Base-by-base conservation (phyloP, 305 asterid species). In the Andrographis paniculata region DNA sequence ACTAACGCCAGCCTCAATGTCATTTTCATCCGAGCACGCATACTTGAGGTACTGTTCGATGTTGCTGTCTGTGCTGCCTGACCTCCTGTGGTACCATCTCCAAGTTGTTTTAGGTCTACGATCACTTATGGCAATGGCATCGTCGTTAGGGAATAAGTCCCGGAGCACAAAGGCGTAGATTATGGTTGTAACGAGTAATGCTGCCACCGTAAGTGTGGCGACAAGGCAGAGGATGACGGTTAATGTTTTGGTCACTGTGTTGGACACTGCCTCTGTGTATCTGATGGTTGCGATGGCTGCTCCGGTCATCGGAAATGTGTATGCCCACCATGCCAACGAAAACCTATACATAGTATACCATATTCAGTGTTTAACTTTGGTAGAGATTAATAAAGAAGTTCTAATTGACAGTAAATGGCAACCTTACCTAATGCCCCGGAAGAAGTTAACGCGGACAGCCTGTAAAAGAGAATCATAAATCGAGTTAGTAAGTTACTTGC, bases 261-360 rank as follows among this genome's bases (percentile, higher is more conserved):
- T 73, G 20, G 70, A 50, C 9, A 76, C 78, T 42, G 47, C 72
- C 6, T 35, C 46, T 19, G 89, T 27, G 68, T 79, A 76, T 33
- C 61, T 64, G 23, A 79, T 65, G 10, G 89, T 76, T 4, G 80
- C 85, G 49, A 76, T 71, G 45, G 78, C 84, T 3, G 85, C 85
- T 70, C 80, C 89, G 1, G 89, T 79, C 85, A 76, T 76, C 8
- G 89, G 89, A 53, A 79, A 79, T 10, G 85, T 76, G 64, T 79
- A 79, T 14, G 89, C 89, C 89, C 89, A 79, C 89, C 89, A 79
- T 40, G 89, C 75, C 66, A 79, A 39, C 5, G 89, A 79, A 39
- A 79, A 79, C 56, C 78, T 76, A 14, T 1, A 4, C 3, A 19
- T 20, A 12, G 45, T 23, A 20, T 17, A 28, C n/a, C n/a, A n/a